Percentiles rank a stretch among this genome's conserved stretches.
phyloP scores from a whole-genome alignment of 1,139 yeast species.

The Blastobotrys proliferans region DNA sequence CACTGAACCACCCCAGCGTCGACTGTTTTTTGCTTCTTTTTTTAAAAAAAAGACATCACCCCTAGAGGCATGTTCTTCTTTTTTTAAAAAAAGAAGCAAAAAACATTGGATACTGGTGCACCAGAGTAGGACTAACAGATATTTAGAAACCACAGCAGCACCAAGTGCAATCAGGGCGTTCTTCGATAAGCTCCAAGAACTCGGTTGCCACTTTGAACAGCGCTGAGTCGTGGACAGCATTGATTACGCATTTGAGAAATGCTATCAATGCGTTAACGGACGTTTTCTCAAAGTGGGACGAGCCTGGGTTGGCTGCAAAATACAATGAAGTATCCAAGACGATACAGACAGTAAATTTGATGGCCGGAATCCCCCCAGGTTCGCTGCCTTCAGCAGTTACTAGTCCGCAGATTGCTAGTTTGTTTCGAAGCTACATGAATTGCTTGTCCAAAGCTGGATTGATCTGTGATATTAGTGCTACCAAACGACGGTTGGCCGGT shows the following conservation, averaged over 20 bases:
- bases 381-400: conserved; percentile 25
- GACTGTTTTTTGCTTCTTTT: no score
- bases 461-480: conserved; percentile 21
- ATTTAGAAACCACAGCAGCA: background rate
- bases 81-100: no score
- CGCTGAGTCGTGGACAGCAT: conserved; percentile 19
- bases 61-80: no score
- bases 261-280: conserved; percentile 15
- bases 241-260: conserved; percentile 16
- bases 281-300: conserved; percentile 17
- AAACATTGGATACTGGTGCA: background rate
- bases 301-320: conserved; percentile 16
- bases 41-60: no score
- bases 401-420: conserved; percentile 23
- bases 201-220: background rate
- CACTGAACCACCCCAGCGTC: no score
- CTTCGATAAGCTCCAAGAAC: conserved; percentile 14
- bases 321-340: conserved; percentile 23
- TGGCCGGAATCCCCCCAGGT: conserved; percentile 31
- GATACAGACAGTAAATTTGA: conserved; percentile 25
- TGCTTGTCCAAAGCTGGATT: conserved; percentile 25
- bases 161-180: conserved; percentile 10
- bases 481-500: conserved; percentile 14
- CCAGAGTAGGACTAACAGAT: background rate
- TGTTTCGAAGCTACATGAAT: conserved; percentile 27